Percentiles rank a stretch among this genome's conserved stretches.
These are phyloP conservation scores for Euphorbia schlechtendalii DNA, from an alignment of 441 rosid species.

Conservation along the genomic window DNA sequence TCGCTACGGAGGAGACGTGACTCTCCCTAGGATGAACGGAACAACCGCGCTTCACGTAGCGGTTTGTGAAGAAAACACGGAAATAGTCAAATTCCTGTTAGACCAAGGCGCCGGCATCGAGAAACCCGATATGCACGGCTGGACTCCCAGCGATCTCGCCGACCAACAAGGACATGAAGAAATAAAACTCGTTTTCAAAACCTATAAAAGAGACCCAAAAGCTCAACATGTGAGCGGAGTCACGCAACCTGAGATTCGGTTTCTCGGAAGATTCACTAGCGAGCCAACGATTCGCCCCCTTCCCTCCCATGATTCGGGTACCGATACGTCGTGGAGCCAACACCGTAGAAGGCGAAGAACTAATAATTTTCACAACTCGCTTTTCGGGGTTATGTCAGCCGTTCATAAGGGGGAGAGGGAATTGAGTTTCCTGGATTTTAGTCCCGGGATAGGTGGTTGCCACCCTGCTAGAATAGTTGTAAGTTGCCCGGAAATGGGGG, in stretches of 20 bases:
- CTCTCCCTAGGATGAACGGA: constrained; percentile 38
- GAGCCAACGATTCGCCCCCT: constrained; percentile 42
- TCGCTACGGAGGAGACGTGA: constrained; percentile 46
- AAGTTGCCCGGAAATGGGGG: constrained; percentile 47
- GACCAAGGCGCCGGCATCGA: constrained; percentile 54
- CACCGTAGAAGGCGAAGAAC: constrained; percentile 43
- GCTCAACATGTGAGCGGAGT: constrained; percentile 30
- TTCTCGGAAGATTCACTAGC: constrained; percentile 47
- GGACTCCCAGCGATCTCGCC: constrained; percentile 61
- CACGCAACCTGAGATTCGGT: constrained; percentile 26
- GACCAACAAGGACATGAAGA: constrained; percentile 83
- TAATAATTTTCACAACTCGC: constrained; percentile 52
- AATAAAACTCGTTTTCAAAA: constrained; percentile 38
- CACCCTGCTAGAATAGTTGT: constrained; percentile 46
- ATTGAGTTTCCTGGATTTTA: constrained; percentile 18
- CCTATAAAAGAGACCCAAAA: constrained; percentile 20
- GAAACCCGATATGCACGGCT: constrained; percentile 51
- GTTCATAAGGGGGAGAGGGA: constrained; percentile 40
- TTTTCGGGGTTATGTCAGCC: constrained; percentile 59
- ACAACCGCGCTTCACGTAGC: constrained; percentile 64
- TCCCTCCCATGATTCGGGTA: constrained; percentile 19
- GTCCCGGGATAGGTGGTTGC: constrained; percentile 12
- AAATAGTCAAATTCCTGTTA: constrained; percentile 56
- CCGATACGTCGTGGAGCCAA: constrained; percentile 35
- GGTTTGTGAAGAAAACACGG: constrained; percentile 58